phyloP scores from a whole-genome alignment of 2,329 filamentous ascomycete genomes.

The Aspergillus novoparasiticus region DNA sequence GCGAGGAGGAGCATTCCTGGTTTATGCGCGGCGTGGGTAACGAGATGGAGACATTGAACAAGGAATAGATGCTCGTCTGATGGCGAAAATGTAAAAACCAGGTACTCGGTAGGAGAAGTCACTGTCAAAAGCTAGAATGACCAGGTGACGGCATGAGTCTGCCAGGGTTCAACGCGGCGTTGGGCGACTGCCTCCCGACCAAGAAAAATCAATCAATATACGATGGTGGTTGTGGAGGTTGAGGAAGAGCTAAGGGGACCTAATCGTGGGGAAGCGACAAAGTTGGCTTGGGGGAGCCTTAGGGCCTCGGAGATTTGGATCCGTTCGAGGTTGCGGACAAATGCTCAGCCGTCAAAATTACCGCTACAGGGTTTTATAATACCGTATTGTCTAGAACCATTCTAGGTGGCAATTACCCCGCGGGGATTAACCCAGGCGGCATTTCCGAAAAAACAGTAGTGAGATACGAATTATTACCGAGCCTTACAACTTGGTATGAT shows the following conservation, averaged over 20 bases:
- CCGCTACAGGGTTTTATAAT: neutral
- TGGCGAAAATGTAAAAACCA: neutral
- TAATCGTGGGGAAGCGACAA: conserved; percentile 17
- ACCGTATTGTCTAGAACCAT: neutral
- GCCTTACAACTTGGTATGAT: neutral
- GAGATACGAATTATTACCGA: neutral
- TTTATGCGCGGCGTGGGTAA: neutral
- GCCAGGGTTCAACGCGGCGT: neutral
- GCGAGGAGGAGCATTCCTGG: neutral
- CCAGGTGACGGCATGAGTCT: neutral
- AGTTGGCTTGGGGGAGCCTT: neutral
- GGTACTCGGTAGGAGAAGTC: neutral
- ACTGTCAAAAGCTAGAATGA: neutral
- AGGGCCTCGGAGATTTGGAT: conserved; percentile 3
- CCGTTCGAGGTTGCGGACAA: conserved; percentile 17
- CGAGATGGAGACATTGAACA: neutral
- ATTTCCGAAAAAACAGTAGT: neutral
- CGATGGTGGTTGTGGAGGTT: conserved; percentile 2
- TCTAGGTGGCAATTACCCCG: conserved; percentile 11
- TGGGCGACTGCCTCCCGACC: neutral
- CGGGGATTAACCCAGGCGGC: conserved; percentile 14
- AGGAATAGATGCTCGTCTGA: neutral
- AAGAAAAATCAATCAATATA: neutral
- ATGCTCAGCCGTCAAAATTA: conserved; percentile 17
- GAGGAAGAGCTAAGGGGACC: conserved; percentile 5